These are phyloP conservation scores for Cucumis sativus DNA, from an alignment of 306 rosid genomes.

Conservation along the genomic window DNA sequence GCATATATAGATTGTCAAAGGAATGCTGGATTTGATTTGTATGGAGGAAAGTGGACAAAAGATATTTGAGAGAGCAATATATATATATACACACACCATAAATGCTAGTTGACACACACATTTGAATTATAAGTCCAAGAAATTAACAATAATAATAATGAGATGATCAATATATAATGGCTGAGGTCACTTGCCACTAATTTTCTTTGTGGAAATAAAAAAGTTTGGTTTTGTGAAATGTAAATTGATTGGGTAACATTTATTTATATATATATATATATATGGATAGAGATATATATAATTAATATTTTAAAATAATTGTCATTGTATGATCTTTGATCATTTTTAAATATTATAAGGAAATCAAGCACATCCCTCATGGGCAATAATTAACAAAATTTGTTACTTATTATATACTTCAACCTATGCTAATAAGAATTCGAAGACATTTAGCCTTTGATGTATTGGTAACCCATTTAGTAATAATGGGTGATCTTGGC, in stretches of 20 bases:
- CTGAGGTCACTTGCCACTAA: conserved; percentile 2
- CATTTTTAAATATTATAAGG: not conserved
- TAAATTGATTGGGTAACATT: not conserved
- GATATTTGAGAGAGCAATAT: not conserved
- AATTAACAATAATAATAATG: not conserved
- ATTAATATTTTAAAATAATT: not conserved
- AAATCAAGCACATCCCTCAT: not conserved
- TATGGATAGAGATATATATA: not conserved
- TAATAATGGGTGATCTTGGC: no score
- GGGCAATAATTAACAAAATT: not conserved
- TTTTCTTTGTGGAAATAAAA: not conserved
- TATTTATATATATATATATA: not conserved
- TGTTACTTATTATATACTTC: not conserved
- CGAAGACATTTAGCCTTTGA: no score
- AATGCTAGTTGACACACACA: not conserved
- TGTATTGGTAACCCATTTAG: no score
- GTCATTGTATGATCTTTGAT: not conserved
- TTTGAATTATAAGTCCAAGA: not conserved
- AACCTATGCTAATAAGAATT: not conserved
- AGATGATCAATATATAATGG: not conserved
- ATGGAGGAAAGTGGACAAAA: not conserved
- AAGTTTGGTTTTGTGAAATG: not conserved
- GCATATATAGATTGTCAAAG: not conserved
- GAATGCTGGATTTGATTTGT: conserved; percentile 1
- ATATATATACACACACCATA: not conserved